Percentiles rank a stretch among this genome's conserved stretches.
Evolutionary conservation across 805 yeast species (phyloP).

Genomic region (Lipomyces sp.): DNA sequence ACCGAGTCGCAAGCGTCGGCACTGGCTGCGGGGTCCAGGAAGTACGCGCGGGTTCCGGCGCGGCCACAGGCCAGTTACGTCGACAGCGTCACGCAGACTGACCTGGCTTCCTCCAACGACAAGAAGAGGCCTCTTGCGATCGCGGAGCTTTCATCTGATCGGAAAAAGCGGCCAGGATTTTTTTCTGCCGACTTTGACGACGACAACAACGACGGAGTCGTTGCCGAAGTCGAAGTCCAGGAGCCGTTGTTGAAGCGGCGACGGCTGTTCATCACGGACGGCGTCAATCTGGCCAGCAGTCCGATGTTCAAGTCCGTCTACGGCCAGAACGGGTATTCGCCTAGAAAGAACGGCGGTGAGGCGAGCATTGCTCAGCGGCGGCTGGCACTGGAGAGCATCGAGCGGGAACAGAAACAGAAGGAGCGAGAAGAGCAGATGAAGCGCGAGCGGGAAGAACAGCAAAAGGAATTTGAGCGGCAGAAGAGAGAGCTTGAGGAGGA

Average conservation of each 20-base stretch:
- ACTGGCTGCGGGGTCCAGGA: no score
- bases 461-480: constrained; percentile 16
- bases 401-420: constrained; percentile 11
- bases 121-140: constrained; percentile 29
- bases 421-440: constrained; percentile 9
- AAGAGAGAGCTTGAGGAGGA: constrained; percentile 10
- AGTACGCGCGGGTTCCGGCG: neutral
- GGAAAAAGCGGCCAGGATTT: constrained; percentile 37
- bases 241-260: constrained; percentile 22
- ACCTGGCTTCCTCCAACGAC: neutral
- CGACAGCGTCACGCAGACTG: constrained; percentile 24
- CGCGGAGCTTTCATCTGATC: constrained; percentile 31
- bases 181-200: constrained; percentile 38
- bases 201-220: constrained; percentile 30
- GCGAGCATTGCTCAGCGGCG: constrained; percentile 22
- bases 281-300: constrained; percentile 1
- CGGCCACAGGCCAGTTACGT: constrained; percentile 5
- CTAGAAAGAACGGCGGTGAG: constrained; percentile 14
- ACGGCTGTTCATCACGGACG: constrained; percentile 14
- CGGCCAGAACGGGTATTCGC: neutral
- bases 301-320: neutral
- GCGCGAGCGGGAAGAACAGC: constrained; percentile 6
- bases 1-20: neutral
- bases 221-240: constrained; percentile 32
- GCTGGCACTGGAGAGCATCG: constrained; percentile 13